Conservation (phyloP, 1,284 basidiomycete species). For the Macrocybe sp. region DNA sequence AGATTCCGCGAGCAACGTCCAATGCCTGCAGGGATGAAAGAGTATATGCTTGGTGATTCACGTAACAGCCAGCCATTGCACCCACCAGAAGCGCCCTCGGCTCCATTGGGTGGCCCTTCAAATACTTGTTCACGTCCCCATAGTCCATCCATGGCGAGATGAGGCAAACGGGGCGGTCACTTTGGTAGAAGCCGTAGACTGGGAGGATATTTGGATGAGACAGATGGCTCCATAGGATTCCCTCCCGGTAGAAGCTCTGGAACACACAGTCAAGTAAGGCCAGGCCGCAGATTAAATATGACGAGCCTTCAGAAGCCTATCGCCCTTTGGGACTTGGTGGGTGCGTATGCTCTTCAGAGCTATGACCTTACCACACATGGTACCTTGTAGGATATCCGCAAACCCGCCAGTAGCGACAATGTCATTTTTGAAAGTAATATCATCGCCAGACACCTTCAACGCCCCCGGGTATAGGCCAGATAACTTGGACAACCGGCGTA, state of each 20-base stretch:
- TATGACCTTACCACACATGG: neutral
- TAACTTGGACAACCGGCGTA: no score
- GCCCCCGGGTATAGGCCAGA: no score
- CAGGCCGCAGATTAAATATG: no score
- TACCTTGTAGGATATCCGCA: neutral
- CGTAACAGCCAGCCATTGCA: neutral
- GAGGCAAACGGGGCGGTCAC: neutral
- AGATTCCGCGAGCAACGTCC: neutral
- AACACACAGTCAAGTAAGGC: no score
- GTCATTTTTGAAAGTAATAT: no score
- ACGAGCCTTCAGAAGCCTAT: neutral
- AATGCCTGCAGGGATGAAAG: neutral
- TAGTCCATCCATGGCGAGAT: neutral
- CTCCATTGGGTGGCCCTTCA: neutral
- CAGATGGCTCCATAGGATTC: conserved; percentile 1
- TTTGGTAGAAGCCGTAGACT: neutral
- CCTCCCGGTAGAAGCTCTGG: neutral
- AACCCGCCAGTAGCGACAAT: neutral
- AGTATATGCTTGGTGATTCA: neutral
- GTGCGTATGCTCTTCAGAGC: conserved; percentile 1
- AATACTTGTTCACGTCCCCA: neutral
- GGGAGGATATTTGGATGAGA: conserved; percentile 1
- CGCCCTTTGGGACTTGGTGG: neutral
- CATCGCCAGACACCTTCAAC: no score
- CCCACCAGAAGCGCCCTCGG: neutral